phyloP scores from a whole-genome alignment of 768 basidiomycete genomes.

The Chalciporus piperatus region DNA sequence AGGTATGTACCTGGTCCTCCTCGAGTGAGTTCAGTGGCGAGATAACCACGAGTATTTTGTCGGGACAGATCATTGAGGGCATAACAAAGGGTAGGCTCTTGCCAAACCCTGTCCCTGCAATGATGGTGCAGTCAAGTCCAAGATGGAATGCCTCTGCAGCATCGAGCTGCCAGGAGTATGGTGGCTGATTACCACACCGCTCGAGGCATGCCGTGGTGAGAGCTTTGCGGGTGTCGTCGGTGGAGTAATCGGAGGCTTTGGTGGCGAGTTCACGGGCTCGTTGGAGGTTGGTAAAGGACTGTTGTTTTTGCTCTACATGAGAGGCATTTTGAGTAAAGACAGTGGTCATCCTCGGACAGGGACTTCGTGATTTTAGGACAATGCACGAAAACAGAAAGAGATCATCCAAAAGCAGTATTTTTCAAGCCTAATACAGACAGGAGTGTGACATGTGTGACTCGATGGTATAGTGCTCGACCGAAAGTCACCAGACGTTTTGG shows the following conservation, averaged over 20 bases:
- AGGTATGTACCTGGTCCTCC: constrained; percentile 3
- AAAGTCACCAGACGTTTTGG: constrained; percentile 5
- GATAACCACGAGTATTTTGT: constrained; percentile 14
- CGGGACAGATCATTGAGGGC: constrained; percentile 7
- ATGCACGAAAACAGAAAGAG: background rate
- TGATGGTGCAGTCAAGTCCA: background rate
- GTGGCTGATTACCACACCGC: background rate
- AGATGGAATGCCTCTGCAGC: constrained; percentile 6
- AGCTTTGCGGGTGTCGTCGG: constrained; percentile 4
- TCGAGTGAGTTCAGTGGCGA: constrained; percentile 20
- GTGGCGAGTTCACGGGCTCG: background rate
- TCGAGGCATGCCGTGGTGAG: background rate
- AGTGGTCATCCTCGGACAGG: constrained; percentile 1
- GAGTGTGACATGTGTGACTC: constrained; percentile 3
- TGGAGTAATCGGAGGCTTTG: constrained; percentile 2
- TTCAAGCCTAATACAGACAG: background rate
- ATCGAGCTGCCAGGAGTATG: constrained; percentile 13
- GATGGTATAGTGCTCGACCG: background rate
- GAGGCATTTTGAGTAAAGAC: constrained; percentile 2
- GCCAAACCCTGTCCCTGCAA: constrained; percentile 17
- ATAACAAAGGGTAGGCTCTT: constrained; percentile 23
- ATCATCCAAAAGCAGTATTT: background rate
- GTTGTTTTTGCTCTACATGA: constrained; percentile 1
- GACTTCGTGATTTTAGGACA: background rate
- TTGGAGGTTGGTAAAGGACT: background rate